Conservation (phyloP, 495 filamentous ascomycete species). For the Niebla homalea region DNA sequence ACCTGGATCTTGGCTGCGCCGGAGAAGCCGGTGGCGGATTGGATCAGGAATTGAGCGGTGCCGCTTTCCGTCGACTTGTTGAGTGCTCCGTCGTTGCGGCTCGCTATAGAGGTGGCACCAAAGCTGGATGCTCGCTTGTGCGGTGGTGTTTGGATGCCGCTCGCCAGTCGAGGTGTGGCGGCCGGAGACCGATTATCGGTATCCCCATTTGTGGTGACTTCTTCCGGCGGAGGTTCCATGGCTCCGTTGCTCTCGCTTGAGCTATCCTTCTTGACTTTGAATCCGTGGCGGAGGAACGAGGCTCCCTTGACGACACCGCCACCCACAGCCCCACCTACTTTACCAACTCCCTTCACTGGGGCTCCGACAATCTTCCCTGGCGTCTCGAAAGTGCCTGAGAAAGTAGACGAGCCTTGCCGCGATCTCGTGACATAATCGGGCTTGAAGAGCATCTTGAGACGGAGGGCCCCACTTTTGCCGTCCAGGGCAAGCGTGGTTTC, state of each 20-base stretch:
- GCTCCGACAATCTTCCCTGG: conserved; percentile 90
- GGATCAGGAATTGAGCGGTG: conserved; percentile 64
- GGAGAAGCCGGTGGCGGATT: conserved; percentile 70
- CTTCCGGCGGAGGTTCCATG: conserved; percentile 28
- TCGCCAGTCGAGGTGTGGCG: conserved; percentile 10
- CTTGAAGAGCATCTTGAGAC: conserved; percentile 82
- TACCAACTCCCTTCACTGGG: conserved; percentile 79
- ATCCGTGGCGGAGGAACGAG: conserved; percentile 68
- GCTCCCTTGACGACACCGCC: conserved; percentile 78
- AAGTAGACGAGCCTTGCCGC: conserved; percentile 82
- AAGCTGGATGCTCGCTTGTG: conserved; percentile 48
- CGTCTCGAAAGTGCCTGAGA: conserved; percentile 79
- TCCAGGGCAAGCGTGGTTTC: conserved; percentile 65
- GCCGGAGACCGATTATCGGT: conserved; percentile 11
- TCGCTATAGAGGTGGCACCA: conserved; percentile 44
- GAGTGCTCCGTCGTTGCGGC: conserved; percentile 36
- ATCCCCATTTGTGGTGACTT: conserved; percentile 12
- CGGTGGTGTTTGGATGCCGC: conserved; percentile 26
- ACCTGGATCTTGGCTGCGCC: conserved; percentile 70
- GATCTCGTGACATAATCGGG: conserved; percentile 81
- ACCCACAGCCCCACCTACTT: conserved; percentile 54
- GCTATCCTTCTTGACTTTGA: conserved; percentile 53
- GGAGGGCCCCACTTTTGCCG: conserved; percentile 76
- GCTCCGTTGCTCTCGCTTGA: conserved; percentile 36
- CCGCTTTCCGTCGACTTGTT: conserved; percentile 44